These are phyloP conservation scores for Hanseniaspora meyeri DNA, from an alignment of 805 yeast genomes.

Conservation along the genomic window DNA sequence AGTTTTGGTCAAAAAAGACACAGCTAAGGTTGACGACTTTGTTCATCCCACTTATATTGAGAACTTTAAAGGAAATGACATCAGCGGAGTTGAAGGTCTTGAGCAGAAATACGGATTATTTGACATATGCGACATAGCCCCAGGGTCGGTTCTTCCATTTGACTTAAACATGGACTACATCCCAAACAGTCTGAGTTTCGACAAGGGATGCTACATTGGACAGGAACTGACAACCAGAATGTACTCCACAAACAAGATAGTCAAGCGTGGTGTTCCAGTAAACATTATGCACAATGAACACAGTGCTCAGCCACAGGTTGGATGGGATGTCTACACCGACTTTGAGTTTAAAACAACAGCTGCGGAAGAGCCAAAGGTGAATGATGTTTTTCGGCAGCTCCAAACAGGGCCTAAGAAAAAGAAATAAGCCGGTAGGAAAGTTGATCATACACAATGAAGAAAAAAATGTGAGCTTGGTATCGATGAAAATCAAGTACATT, in stretches of 20 bases:
- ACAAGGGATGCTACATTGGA: conserved; percentile 94
- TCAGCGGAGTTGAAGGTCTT: not conserved
- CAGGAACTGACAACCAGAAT: conserved; percentile 91
- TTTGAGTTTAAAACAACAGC: not conserved
- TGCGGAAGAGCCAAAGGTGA: not conserved
- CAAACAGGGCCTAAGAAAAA: conserved; percentile 21
- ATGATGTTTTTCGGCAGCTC: conserved; percentile 34
- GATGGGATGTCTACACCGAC: conserved; percentile 18
- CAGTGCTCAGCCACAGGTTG: conserved; percentile 12
- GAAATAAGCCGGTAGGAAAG: conserved; percentile 46
- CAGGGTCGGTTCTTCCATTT: conserved; percentile 47
- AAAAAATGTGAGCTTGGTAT: conserved; percentile 48
- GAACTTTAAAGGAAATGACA: not conserved
- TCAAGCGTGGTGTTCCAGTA: conserved; percentile 72
- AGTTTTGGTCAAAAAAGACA: not conserved
- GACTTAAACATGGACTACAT: conserved; percentile 67
- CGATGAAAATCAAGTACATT: conserved; percentile 36
- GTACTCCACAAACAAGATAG: conserved; percentile 65
- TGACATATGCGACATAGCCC: not conserved
- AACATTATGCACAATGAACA: conserved; percentile 17
- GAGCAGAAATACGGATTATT: not conserved
- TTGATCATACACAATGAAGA: conserved; percentile 45
- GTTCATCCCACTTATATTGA: not conserved
- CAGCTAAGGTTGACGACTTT: not conserved
- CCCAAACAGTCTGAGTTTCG: conserved; percentile 64